Conservation (phyloP, 2,329 filamentous ascomycete genomes). For the Cordyceps javanica region DNA sequence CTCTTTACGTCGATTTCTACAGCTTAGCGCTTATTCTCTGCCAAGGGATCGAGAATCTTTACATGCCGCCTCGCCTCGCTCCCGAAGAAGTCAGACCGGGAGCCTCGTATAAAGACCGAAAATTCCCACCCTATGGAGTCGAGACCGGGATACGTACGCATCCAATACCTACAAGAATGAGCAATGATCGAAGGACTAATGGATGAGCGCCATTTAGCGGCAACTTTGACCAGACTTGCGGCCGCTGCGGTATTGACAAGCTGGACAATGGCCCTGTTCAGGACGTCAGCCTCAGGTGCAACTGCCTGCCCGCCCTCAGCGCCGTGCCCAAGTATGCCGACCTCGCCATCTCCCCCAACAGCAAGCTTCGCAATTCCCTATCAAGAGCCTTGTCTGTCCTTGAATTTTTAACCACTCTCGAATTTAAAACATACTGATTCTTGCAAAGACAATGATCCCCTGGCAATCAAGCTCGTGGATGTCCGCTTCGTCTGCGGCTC, state of each 20-base stretch:
- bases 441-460: neutral
- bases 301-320: neutral
- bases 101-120: neutral
- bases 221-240: conserved; percentile 3
- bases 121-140: no score
- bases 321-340: neutral
- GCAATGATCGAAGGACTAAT: no score
- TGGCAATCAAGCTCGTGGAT: neutral
- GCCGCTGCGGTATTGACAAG: neutral
- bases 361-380: neutral
- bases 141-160: no score
- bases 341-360: neutral
- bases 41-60: neutral
- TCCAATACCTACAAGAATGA: no score
- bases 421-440: no score
- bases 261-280: neutral
- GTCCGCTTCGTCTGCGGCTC: conserved; percentile 5
- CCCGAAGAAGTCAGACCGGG: neutral
- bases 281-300: neutral
- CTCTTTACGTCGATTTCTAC: no score
- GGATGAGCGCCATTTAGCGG: neutral
- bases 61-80: neutral
- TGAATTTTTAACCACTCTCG: no score
- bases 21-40: neutral
- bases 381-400: no score